phyloP scores from a whole-genome alignment of 257 asterid genomes.

The Paulownia fortunei region DNA sequence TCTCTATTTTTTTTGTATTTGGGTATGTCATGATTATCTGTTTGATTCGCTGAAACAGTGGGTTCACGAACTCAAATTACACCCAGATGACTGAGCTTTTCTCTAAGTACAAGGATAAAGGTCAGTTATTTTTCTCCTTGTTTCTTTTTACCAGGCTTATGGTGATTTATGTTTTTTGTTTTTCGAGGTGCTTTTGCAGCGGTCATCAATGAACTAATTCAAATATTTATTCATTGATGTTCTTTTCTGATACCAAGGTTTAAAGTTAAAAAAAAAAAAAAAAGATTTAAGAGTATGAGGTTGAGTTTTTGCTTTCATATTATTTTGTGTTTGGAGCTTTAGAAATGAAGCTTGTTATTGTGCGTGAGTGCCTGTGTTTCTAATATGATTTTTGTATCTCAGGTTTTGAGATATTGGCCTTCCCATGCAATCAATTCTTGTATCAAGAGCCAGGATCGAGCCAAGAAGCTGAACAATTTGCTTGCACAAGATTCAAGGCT shows the following conservation, averaged over 20 bases:
- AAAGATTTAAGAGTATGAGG: not conserved
- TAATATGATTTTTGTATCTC: slow-evolving; percentile 34
- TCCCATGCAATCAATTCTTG: slow-evolving; percentile 92
- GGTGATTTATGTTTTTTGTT: not conserved
- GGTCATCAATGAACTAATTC: not conserved
- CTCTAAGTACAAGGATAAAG: slow-evolving; percentile 73
- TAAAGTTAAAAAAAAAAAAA: not conserved
- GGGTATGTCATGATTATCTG: slow-evolving; percentile 16
- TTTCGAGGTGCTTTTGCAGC: not conserved
- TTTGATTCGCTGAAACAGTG: slow-evolving; percentile 61
- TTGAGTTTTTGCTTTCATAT: not conserved
- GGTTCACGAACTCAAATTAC: slow-evolving; percentile 77
- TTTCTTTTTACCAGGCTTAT: not conserved
- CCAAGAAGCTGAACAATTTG: slow-evolving; percentile 76
- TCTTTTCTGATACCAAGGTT: not conserved
- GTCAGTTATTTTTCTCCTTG: slow-evolving; percentile 41
- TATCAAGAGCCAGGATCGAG: slow-evolving; percentile 88
- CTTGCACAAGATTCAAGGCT: slow-evolving; percentile 85
- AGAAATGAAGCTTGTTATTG: slow-evolving; percentile 14
- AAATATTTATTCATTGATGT: not conserved
- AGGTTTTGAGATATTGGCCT: slow-evolving; percentile 90
- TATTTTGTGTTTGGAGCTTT: slow-evolving; percentile 2
- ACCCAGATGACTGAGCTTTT: slow-evolving; percentile 77
- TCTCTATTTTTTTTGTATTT: not conserved
- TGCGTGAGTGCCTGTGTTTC: not conserved